These are phyloP conservation scores for Eragrostis curvula DNA, from an alignment of 176 grass and related monocot genomes.

Conservation along the genomic window DNA sequence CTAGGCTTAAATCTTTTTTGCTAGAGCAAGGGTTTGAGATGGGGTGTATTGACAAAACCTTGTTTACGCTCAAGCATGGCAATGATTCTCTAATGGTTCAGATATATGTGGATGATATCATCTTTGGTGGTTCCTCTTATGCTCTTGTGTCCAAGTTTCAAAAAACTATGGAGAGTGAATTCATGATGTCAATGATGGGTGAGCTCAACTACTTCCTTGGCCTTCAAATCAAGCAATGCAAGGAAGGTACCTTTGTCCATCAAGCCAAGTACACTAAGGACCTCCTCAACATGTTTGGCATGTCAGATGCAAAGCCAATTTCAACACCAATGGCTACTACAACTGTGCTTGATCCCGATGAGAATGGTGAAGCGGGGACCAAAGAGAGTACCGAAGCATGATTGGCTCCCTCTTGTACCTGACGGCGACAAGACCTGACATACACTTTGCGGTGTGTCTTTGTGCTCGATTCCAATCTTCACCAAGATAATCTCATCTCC, in stretches of 20 bases:
- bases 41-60: not conserved
- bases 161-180: not conserved
- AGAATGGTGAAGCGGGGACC: not conserved
- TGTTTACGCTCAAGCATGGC: not conserved
- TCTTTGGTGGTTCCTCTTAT: not conserved
- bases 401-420: not conserved
- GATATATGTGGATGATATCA: not conserved
- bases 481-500: no score
- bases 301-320: not conserved
- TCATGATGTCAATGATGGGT: not conserved
- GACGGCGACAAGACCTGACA: no score
- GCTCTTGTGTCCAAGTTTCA: not conserved
- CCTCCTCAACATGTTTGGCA: not conserved
- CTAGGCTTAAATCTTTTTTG: no score
- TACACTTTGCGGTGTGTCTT: no score
- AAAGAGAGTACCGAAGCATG: not conserved
- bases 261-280: not conserved
- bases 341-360: not conserved
- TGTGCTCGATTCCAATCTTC: no score
- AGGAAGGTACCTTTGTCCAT: not conserved
- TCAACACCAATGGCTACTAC: not conserved
- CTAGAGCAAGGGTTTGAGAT: no score
- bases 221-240: not conserved
- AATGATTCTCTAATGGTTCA: not conserved
- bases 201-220: not conserved